Evolutionary conservation across 2,329 filamentous ascomycete species (phyloP), one percentile per base, ranked within the genome.

Genomic region (Apiospora kogelbergensis): DNA sequence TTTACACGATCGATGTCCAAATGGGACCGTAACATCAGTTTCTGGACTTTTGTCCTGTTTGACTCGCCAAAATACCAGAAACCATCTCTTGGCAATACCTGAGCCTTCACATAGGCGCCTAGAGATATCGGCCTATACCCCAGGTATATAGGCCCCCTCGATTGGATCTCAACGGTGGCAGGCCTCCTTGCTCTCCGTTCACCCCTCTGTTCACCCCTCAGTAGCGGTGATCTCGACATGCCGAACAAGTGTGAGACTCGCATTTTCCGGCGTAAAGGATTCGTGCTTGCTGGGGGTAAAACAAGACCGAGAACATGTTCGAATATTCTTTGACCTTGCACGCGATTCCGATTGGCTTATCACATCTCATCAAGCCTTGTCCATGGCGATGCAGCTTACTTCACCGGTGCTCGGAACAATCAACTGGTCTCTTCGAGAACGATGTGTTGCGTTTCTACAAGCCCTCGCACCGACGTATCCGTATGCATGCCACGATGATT

Each of bases 381-480:
- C 24, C 17, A 45, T 45, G 63, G 41, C 24, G 41, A 33, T 33
- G 63, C 63, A 65, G 63, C 63, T 65, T 65, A 33, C 24, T 65
- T 33, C 24, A 24, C 63, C 41, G 24, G 20, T 44, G 20, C 41
- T 33, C 41, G 63, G 24, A 15, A 65, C 26, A 33, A 42, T 15
- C 11, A 42, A 42, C 40, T 42, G 15, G 41, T 7, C 17, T 45
- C 20, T 60, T n/a, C 6, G 53, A 17, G 53, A 60, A 60, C 26
- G 30, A n/a, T 37, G 30, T 60, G 53, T 60, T 37, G 37, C 30
- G 26, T 60, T 60, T 60, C 53, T 60, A 13, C 17, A 10, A 60
- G 33, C 4, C 20, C 53, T n/a, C 30, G 30, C 30, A n/a, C 9
- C 53, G 33, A 26, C 53, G 53, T 60, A 37, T 37, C 53, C 53